A percentile compares a stretch with the other conserved stretches of the same genome.
phyloP scores from a whole-genome alignment of 176 grass and related monocot genomes.

The Panicum miliaceum region DNA sequence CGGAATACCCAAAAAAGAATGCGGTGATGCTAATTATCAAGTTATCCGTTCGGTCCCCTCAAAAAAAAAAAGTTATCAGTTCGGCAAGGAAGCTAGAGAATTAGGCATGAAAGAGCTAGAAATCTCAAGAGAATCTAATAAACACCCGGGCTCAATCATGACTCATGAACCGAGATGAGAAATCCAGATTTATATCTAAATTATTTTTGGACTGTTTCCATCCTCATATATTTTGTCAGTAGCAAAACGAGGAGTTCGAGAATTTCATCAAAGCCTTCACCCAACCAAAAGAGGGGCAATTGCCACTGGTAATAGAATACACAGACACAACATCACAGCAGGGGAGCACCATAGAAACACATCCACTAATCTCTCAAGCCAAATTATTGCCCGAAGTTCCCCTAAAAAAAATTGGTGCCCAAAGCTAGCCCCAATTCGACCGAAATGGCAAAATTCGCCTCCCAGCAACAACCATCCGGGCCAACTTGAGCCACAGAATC shows the following conservation, averaged over 20 bases:
- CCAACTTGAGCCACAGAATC: background rate
- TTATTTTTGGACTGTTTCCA: background rate
- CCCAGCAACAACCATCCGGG: background rate
- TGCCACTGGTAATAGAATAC: background rate
- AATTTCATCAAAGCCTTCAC: background rate
- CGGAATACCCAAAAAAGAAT: background rate
- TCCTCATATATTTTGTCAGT: background rate
- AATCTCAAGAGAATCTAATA: background rate
- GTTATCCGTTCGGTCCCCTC: background rate
- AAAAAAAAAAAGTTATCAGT: background rate
- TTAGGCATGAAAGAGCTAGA: background rate
- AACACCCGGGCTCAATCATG: background rate
- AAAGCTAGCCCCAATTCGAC: background rate
- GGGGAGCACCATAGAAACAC: background rate
- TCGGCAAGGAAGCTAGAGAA: slow-evolving; percentile 1
- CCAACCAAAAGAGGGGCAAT: background rate
- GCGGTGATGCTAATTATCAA: background rate
- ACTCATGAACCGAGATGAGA: background rate
- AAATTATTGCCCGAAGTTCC: background rate
- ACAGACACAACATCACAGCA: too few relatives aligned
- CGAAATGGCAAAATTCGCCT: background rate
- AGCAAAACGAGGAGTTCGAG: background rate
- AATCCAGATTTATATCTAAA: background rate
- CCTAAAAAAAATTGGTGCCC: background rate
- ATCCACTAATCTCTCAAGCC: background rate